Evolutionary conservation across 2,329 filamentous ascomycete genomes (phyloP).

Genomic region (Laburnicola sp.): DNA sequence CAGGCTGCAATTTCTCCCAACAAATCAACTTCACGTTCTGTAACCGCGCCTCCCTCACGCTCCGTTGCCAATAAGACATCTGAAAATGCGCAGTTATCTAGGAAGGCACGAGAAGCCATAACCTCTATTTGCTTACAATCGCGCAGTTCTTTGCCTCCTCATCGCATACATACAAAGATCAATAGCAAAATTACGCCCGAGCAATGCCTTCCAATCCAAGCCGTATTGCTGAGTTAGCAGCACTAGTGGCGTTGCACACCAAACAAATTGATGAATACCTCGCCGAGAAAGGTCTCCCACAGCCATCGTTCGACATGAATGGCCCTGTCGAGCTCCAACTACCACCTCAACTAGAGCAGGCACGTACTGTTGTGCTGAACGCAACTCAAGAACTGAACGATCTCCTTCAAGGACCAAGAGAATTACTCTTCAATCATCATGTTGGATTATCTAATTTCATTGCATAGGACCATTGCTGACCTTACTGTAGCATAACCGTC

Average conservation of each 20-base stretch:
- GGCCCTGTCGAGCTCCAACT: constrained; percentile 4
- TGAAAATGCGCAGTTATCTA: too few species aligned
- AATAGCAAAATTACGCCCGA: too few species aligned
- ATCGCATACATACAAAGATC: too few species aligned
- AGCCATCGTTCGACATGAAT: constrained; percentile 12
- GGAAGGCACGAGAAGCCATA: too few species aligned
- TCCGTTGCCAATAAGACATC: too few species aligned
- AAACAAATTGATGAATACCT: constrained; percentile 8
- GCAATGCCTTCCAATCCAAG: neutral
- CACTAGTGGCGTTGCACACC: constrained; percentile 9
- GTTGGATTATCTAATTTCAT: neutral
- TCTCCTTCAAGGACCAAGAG: constrained; percentile 10
- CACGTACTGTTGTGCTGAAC: constrained; percentile 9
- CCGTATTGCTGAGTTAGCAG: constrained; percentile 13
- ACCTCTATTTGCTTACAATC: too few species aligned
- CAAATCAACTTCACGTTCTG: too few species aligned
- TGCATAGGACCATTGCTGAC: neutral
- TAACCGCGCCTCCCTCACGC: too few species aligned
- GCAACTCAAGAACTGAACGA: constrained; percentile 16
- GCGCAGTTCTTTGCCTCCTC: too few species aligned
- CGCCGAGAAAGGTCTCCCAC: constrained; percentile 6
- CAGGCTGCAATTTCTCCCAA: too few species aligned
- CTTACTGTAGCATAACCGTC: neutral
- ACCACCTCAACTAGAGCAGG: constrained; percentile 9
- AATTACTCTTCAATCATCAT: constrained; percentile 11